phyloP scores from a whole-genome alignment of 225 moss, liverwort and hornwort genomes.

The Physcomitrellopsis africana region DNA sequence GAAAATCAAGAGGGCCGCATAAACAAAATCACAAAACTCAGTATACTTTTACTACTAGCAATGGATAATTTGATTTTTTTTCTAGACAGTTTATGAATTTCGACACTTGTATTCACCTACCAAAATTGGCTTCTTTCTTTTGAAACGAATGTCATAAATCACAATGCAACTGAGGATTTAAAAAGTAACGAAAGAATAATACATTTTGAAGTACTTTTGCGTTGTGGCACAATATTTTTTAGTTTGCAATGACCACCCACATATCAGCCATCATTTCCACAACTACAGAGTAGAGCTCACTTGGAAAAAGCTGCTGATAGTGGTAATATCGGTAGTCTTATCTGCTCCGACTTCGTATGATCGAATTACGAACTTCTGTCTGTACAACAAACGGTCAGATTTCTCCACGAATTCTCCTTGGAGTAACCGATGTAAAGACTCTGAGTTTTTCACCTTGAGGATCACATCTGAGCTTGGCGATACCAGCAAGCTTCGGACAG shows the following conservation, averaged over 20 bases:
- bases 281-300: constrained; percentile 14
- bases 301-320: constrained; percentile 45
- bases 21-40: too few species aligned
- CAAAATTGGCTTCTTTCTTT: too few species aligned
- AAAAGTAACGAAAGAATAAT: too few species aligned
- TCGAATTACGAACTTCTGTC: constrained; percentile 37
- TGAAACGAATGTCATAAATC: too few species aligned
- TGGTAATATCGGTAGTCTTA: constrained; percentile 31
- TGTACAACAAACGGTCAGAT: constrained; percentile 14
- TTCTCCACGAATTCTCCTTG: constrained; percentile 33
- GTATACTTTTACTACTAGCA: too few species aligned
- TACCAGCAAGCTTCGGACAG: background rate
- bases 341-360: constrained; percentile 48
- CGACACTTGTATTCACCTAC: too few species aligned
- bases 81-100: too few species aligned
- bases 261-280: background rate
- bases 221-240: background rate
- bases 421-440: constrained; percentile 21
- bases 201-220: too few species aligned
- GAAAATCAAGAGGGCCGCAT: too few species aligned
- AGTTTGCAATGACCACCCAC: background rate
- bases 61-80: too few species aligned
- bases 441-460: constrained; percentile 2
- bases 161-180: too few species aligned
- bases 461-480: background rate